phyloP scores from a whole-genome alignment of 2,329 filamentous ascomycete genomes.

The Colletotrichum agaves region DNA sequence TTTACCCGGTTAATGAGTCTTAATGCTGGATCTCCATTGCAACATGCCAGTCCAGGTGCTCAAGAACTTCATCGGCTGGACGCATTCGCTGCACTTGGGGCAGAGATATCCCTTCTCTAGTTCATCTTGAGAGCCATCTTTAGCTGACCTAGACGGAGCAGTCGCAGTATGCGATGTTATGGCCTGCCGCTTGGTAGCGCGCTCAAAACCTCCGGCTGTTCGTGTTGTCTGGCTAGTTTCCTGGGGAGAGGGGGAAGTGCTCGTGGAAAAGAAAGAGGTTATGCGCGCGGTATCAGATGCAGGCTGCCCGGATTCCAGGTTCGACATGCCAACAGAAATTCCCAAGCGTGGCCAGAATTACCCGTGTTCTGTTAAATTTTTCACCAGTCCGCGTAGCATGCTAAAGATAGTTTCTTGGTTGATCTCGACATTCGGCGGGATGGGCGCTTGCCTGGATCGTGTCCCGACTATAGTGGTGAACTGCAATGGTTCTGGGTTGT shows the following conservation, averaged over 20 bases:
- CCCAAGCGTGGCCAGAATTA: neutral
- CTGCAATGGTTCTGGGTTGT: neutral
- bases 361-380: neutral
- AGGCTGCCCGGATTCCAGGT: neutral
- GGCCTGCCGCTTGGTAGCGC: neutral
- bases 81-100: neutral
- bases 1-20: neutral
- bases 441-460: neutral
- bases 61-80: neutral
- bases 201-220: fast-evolving
- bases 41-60: neutral
- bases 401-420: neutral
- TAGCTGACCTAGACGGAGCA: no score
- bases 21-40: neutral
- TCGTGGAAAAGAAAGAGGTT: neutral
- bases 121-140: neutral
- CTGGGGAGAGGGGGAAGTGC: neutral
- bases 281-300: neutral
- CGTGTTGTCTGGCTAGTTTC: neutral
- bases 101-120: neutral
- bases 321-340: neutral
- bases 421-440: neutral
- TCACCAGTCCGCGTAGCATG: neutral
- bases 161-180: neutral
- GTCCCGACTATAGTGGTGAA: neutral